These are phyloP conservation scores for Rhododendron simsii DNA, from an alignment of 148 eudicot genomes.

Conservation along the genomic window DNA sequence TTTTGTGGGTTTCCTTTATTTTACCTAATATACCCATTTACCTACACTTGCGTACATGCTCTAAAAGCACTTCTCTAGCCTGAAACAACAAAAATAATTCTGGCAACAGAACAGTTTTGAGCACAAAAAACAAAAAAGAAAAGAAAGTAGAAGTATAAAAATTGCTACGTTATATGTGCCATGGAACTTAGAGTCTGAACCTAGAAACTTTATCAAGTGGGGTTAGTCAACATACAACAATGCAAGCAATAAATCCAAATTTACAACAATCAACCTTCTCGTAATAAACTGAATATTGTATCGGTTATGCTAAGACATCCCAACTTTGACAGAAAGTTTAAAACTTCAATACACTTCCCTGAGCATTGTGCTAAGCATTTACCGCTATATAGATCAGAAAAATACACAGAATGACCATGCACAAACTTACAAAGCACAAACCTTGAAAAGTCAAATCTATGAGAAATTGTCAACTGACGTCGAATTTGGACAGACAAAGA, in stretches of 20 bases:
- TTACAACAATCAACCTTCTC: not conserved
- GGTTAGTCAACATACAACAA: not conserved
- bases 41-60: no score
- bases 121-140: not conserved
- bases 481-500: not conserved
- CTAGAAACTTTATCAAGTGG: not conserved
- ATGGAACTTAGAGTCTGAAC: not conserved
- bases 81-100: not conserved
- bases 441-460: not conserved
- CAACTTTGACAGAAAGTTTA: not conserved
- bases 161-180: not conserved
- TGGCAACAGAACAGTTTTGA: not conserved
- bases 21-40: no score
- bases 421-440: not conserved
- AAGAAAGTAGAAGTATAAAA: not conserved
- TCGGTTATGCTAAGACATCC: not conserved
- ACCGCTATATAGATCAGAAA: not conserved
- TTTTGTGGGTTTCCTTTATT: no score
- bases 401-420: not conserved
- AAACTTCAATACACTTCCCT: not conserved
- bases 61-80: not conserved
- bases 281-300: not conserved
- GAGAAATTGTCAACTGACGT: not conserved
- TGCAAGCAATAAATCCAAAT: not conserved
- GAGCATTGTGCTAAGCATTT: not conserved